Conservation (phyloP, 768 basidiomycete species). For the Podaxis sp. region DNA sequence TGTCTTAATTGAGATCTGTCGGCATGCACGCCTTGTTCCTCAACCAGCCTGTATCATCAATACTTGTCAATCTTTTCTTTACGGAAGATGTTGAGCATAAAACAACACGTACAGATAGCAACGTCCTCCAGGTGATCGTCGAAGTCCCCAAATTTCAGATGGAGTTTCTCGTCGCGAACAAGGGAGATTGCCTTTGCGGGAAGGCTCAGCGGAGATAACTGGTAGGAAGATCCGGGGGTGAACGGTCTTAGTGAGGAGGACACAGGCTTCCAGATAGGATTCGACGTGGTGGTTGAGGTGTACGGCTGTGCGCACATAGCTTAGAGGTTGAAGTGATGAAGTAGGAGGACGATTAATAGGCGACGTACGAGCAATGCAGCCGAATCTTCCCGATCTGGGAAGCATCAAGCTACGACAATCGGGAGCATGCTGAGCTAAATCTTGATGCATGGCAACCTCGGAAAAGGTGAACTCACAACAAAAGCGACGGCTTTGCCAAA, state of each 20-base stretch:
- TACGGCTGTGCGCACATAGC: conserved; percentile 44
- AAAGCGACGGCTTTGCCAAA: conserved; percentile 68
- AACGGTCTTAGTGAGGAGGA: conserved; percentile 39
- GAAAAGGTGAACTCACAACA: conserved; percentile 47
- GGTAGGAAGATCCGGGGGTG: conserved; percentile 42
- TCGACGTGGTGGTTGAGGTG: conserved; percentile 35
- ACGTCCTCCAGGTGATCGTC: conserved; percentile 83
- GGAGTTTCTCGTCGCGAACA: conserved; percentile 49
- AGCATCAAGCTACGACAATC: conserved; percentile 53
- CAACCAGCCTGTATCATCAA: conserved; percentile 38
- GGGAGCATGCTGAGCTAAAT: conserved; percentile 15
- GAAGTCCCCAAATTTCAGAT: conserved; percentile 71
- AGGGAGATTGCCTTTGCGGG: conserved; percentile 48
- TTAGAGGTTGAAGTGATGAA: not conserved
- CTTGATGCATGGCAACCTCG: not conserved
- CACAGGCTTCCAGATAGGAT: conserved; percentile 47
- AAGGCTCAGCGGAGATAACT: conserved; percentile 43
- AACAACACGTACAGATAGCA: conserved; percentile 40
- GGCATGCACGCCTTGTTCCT: conserved; percentile 39
- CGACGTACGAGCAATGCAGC: conserved; percentile 56
- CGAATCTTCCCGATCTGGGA: conserved; percentile 51
- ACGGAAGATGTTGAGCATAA: conserved; percentile 13
- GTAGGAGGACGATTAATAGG: not conserved
- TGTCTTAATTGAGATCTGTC: conserved; percentile 14
- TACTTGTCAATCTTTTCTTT: not conserved